Evolutionary conservation across 306 rosid species (phyloP).

Genomic region (Nissolia schottii): DNA sequence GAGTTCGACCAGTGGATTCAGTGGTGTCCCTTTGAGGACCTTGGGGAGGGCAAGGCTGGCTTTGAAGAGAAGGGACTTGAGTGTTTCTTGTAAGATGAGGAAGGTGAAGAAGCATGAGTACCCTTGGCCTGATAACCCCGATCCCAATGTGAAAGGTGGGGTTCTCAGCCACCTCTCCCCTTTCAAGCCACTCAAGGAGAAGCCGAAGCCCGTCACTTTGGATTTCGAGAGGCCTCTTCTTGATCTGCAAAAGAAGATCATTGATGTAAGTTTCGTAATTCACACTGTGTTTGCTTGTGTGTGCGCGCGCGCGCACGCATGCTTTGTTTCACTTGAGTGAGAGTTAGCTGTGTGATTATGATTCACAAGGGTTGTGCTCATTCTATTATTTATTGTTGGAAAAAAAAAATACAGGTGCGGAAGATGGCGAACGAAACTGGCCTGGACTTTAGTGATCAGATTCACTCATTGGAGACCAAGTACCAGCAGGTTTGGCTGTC

Average conservation of each 20-base stretch:
- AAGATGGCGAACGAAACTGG: conserved; percentile 88
- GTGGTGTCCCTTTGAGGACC: conserved; percentile 62
- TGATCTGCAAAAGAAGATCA: conserved; percentile 78
- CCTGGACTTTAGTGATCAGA: conserved; percentile 88
- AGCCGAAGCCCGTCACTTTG: conserved; percentile 70
- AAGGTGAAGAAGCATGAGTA: conserved; percentile 79
- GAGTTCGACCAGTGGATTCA: conserved; percentile 63
- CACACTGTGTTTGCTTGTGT: not conserved
- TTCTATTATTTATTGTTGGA: conserved; percentile 4
- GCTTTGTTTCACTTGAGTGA: conserved; percentile 11
- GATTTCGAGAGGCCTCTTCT: conserved; percentile 78
- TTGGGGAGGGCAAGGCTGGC: conserved; percentile 54
- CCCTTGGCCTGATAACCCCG: conserved; percentile 86
- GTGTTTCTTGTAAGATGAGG: conserved; percentile 59
- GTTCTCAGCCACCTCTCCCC: conserved; percentile 58
- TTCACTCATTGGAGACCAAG: conserved; percentile 60
- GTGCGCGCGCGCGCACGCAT: not conserved
- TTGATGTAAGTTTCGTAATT: conserved; percentile 51
- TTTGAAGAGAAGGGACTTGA: conserved; percentile 45
- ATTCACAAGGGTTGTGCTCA: conserved; percentile 11
- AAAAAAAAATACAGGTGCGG: conserved; percentile 67
- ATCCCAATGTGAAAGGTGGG: conserved; percentile 85
- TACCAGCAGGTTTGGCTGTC: conserved; percentile 62
- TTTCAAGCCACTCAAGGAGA: conserved; percentile 80
- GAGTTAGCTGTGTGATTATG: conserved; percentile 2